Conservation (phyloP, 1,284 basidiomycete genomes). For the Porodaedalea pini region DNA sequence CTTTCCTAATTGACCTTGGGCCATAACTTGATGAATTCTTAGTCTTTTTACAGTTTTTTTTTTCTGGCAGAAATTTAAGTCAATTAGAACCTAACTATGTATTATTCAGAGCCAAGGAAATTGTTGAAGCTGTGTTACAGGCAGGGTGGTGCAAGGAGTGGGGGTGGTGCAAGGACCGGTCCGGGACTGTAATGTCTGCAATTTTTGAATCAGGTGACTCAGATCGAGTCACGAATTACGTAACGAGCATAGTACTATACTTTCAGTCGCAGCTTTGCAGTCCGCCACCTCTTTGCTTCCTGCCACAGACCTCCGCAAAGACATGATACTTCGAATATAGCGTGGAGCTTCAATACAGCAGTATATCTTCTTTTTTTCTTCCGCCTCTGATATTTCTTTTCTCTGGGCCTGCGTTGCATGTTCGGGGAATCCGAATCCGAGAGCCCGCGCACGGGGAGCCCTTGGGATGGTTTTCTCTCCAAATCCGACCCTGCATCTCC, state of each 20-base stretch:
- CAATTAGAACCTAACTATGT: too few relatives aligned
- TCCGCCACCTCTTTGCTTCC: slow-evolving; percentile 6
- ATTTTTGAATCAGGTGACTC: too few relatives aligned
- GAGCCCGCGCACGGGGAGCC: slow-evolving; percentile 70
- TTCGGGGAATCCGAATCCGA: slow-evolving; percentile 77
- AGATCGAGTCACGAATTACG: neutral
- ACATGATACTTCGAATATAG: slow-evolving; percentile 66
- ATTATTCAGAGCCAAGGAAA: too few relatives aligned
- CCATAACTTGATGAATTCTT: too few relatives aligned
- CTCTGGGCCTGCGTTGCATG: slow-evolving; percentile 39
- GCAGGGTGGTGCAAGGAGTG: too few relatives aligned
- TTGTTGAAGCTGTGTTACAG: too few relatives aligned
- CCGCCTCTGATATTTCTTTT: slow-evolving; percentile 11
- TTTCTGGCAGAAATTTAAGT: too few relatives aligned
- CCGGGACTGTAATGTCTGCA: too few relatives aligned
- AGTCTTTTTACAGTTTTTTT: too few relatives aligned
- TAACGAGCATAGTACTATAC: neutral
- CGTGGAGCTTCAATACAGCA: slow-evolving; percentile 22
- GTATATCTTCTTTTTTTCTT: slow-evolving; percentile 19
- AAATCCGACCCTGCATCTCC: slow-evolving; percentile 41
- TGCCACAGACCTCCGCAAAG: slow-evolving; percentile 19
- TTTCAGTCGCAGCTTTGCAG: neutral
- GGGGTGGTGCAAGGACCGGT: too few relatives aligned
- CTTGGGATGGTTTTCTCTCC: slow-evolving; percentile 73
- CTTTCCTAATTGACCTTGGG: too few relatives aligned